Base-by-base conservation (phyloP, 1,284 basidiomycete genomes). In the Sanguinoderma infundibulare region DNA sequence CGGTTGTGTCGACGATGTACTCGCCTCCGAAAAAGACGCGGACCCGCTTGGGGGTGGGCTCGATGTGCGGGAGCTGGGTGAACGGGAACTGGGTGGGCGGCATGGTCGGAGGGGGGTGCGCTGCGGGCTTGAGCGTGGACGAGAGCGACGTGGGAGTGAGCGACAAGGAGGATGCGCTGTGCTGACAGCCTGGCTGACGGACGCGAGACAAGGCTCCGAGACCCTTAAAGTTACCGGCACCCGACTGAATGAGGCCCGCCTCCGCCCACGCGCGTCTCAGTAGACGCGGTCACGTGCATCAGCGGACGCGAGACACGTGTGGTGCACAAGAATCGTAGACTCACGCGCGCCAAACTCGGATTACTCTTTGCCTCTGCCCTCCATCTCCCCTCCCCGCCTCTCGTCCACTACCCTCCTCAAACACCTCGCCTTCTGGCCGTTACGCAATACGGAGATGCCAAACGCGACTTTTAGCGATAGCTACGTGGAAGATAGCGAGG, bases 1-100 rank as follows among this genome's bases (percentile, higher is more conserved):
- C 75, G 39, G 62, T 75, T 5, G 83, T 83, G 67, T 88, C 86
- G 47, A 87, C 77, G 46, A 89, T 71, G 56, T 81, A 83, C 62
- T 79, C 70, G 3, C 83, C 83, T 2, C 72, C 77, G 56, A 84
- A 85, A 32, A 87, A 72, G 5, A 82, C 85, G 56, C 86, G 79
- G 17, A 88, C 75, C 20, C 85, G 82, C 68, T 80, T 87, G 20
- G 69, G 71, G 8, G 60, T 57, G 3, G 61, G 22, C 61, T 74
- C 71, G 55, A 72, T 59, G 65, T 73, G 70, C n/a, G 71, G 72
- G 4, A 70, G 58, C 36, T 59, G 58, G 3, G 70, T 47, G 60
- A 70, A 72, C 5, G 67, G 67, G 17, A 69, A 65, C 17, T 51
- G 9, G 22, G 24, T 34, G 20, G 49, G 32, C 34, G 22, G 34